These are phyloP conservation scores for Ceraceosorus bombacis DNA, from an alignment of 1,284 basidiomycete genomes.

Conservation along the genomic window DNA sequence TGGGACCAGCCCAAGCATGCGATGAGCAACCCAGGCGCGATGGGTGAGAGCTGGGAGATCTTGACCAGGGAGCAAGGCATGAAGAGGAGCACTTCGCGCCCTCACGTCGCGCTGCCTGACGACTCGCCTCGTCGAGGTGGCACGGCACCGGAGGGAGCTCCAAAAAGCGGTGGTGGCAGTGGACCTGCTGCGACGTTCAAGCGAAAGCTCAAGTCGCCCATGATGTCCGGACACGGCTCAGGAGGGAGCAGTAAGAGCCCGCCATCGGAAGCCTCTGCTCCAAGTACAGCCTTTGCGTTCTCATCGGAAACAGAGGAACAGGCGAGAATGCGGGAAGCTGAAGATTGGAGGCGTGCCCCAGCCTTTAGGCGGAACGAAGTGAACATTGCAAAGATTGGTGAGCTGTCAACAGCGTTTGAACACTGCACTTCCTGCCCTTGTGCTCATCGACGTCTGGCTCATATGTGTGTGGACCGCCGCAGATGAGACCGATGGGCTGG, in stretches of 20 bases:
- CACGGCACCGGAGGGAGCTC: neutral
- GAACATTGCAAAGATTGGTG: conserved; percentile 65
- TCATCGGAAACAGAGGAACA: neutral
- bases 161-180: too few species aligned
- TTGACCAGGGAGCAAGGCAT: conserved; percentile 11
- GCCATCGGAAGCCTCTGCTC: neutral
- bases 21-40: conserved; percentile 12
- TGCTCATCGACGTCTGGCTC: neutral
- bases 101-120: too few species aligned
- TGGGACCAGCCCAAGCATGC: too few species aligned
- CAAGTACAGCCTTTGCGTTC: neutral
- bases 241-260: too few species aligned
- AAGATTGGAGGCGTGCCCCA: conserved; percentile 77
- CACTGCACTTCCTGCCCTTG: too few species aligned
- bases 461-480: conserved; percentile 36
- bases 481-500: conserved; percentile 73
- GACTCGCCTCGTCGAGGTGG: neutral
- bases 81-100: conserved; percentile 5
- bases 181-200: too few species aligned
- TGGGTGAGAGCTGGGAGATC: conserved; percentile 23
- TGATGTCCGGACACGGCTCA: too few species aligned
- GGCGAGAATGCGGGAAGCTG: conserved; percentile 64
- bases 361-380: conserved; percentile 76
- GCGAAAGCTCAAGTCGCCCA: too few species aligned
- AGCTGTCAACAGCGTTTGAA: neutral